Conservation (phyloP, 1,284 basidiomycete species). For the Quambalaria eucalypti region DNA sequence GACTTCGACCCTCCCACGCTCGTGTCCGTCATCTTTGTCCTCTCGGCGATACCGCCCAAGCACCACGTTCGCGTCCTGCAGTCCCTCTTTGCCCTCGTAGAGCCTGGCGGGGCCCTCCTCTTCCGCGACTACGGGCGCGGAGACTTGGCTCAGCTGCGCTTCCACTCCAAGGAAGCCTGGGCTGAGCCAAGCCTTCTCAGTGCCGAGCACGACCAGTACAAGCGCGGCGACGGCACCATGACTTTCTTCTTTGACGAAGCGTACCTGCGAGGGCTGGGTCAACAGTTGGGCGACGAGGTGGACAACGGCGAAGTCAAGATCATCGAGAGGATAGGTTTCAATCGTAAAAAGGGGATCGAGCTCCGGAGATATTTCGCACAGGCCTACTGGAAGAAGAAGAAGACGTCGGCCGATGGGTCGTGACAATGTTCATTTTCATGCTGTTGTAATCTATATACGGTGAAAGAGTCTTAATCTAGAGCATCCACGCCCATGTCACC, state of each 20-base stretch:
- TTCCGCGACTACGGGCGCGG: conserved; percentile 47
- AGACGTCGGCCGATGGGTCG: not conserved
- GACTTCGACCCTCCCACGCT: conserved; percentile 9
- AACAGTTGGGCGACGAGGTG: conserved; percentile 2
- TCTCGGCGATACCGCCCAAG: conserved; percentile 35
- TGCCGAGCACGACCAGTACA: conserved; percentile 32
- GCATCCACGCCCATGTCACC: no score
- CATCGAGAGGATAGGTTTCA: conserved; percentile 22
- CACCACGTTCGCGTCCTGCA: conserved; percentile 27
- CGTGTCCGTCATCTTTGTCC: conserved; percentile 10
- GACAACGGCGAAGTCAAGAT: conserved; percentile 20
- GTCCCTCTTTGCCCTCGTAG: conserved; percentile 11
- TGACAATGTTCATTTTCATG: no score
- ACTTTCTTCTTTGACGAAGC: conserved; percentile 45
- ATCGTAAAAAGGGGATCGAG: conserved; percentile 23
- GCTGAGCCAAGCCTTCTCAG: conserved; percentile 43
- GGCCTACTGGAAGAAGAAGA: conserved; percentile 7
- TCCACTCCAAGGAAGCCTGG: conserved; percentile 41
- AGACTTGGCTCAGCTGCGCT: conserved; percentile 46
- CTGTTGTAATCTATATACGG: no score
- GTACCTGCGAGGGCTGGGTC: conserved; percentile 20
- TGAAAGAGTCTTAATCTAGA: no score
- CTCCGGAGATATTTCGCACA: conserved; percentile 18
- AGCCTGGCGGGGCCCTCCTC: conserved; percentile 18
- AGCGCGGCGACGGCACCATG: conserved; percentile 47